These are phyloP conservation scores for Hanseniaspora lindneri DNA, from an alignment of 805 yeast species.

Conservation along the genomic window DNA sequence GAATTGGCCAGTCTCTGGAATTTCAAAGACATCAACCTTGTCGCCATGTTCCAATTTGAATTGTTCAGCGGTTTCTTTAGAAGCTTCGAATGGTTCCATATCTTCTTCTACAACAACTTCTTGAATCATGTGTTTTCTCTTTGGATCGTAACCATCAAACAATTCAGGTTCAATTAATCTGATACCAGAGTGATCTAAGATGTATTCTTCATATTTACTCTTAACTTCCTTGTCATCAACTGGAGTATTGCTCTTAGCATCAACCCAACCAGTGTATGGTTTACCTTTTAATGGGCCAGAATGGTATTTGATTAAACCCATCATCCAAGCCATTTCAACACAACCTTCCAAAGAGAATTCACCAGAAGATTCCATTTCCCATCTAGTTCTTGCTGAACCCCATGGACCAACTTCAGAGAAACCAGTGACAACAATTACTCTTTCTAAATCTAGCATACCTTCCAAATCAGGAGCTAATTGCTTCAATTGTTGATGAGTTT, in stretches of 20 bases:
- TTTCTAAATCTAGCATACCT: conserved; percentile 84
- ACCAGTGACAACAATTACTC: conserved; percentile 91
- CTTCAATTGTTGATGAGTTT: conserved; percentile 63
- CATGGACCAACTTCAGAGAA: conserved; percentile 98
- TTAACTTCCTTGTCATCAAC: conserved; percentile 92
- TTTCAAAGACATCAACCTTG: conserved; percentile 79
- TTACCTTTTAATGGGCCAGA: conserved; percentile 53
- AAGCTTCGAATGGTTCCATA: conserved; percentile 87
- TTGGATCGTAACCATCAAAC: conserved; percentile 87
- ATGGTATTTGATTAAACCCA: conserved; percentile 94
- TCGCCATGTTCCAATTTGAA: conserved; percentile 91
- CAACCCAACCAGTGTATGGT: conserved; percentile 96
- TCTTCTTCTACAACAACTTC: conserved; percentile 96
- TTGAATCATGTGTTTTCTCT: conserved; percentile 83
- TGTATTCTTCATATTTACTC: conserved; percentile 76
- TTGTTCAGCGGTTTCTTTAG: conserved; percentile 89
- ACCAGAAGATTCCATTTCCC: conserved; percentile 98
- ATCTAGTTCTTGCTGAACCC: conserved; percentile 98
- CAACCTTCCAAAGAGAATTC: conserved; percentile 95
- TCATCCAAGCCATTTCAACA: conserved; percentile 99
- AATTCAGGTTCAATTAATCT: conserved; percentile 93
- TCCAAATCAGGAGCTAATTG: conserved; percentile 60
- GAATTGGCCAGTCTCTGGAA: conserved; percentile 82
- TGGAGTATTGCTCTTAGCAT: conserved; percentile 80
- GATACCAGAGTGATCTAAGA: conserved; percentile 89